Evolutionary conservation across 352 stramenopile species (phyloP), one percentile per base, ranked within the genome.

Genomic region (Pythium myriotylum): DNA sequence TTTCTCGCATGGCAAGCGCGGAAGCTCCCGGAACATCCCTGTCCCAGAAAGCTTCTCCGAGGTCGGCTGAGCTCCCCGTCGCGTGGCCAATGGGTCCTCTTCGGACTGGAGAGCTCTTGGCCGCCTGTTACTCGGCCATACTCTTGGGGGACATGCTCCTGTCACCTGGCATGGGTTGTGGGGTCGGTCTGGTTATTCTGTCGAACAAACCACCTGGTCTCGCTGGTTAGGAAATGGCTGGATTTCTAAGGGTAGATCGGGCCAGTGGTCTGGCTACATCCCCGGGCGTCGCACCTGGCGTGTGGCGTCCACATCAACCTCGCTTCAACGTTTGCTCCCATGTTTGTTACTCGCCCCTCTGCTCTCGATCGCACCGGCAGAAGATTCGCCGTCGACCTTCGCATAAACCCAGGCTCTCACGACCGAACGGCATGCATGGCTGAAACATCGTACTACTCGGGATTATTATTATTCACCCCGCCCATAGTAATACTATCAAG

Each of bases 121-220:
- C 29, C 29, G 29, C 29, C 29, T 35, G 29, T 35, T 35, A 10
- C 29, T 35, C n/a, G 29, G 29, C 29, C 52, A 59, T 57, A 57
- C 50, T 57, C 50, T 47, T 57, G 50, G 50, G n/a, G 50, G 50
- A 57, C 50, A 35, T 35, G 33, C 29, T 43, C 17, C 16, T 29
- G 43, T 52, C 43, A 26, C 29, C 41, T 24, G 41, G 19, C 41
- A 47, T 47, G 41, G 41, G 41, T 23, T 24, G 8, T 47, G n/a
- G 22, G 41, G 41, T 47, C 41, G 41, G 29, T 35, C 29, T 35
- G 29, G 29, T 35, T 35, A n/a, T n/a, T n/a, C n/a, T n/a, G n/a
- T n/a, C n/a, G n/a, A 47, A 47, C 3, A 47, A 35, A 35, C 29
- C n/a, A n/a, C n/a, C n/a, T n/a, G n/a, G n/a, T n/a, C n/a, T n/a